Conservation (phyloP, 306 rosid species). For the Vigna unguiculata region DNA sequence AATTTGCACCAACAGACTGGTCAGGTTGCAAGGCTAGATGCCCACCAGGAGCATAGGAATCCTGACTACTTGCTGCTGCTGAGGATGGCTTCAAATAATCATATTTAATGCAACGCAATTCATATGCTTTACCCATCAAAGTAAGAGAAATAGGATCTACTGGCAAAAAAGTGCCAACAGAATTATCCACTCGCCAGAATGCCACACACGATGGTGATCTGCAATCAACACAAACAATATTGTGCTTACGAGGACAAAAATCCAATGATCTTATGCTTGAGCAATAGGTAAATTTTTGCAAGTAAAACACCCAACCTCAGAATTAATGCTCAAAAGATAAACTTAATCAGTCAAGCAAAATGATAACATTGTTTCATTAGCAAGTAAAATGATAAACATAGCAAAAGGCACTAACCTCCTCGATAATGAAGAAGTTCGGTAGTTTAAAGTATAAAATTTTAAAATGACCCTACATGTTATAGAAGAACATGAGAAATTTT, state of each 20-base stretch:
- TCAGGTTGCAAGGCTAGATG: conserved; percentile 52
- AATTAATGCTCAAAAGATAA: conserved; percentile 13
- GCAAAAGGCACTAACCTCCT: conserved; percentile 32
- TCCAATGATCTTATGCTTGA: conserved; percentile 30
- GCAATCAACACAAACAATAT: conserved; percentile 48
- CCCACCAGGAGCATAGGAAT: conserved; percentile 49
- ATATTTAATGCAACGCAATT: conserved; percentile 74
- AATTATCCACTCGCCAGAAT: conserved; percentile 93
- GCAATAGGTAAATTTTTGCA: conserved; percentile 16
- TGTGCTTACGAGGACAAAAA: conserved; percentile 17
- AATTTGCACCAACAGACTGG: conserved; percentile 55
- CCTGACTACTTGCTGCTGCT: conserved; percentile 46
- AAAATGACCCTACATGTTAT: not conserved
- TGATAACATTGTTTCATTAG: conserved; percentile 12
- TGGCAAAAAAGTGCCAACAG: conserved; percentile 92
- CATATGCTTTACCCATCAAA: conserved; percentile 72
- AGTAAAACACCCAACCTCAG: conserved; percentile 27
- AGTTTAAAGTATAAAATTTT: conserved; percentile 19
- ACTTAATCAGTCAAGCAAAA: conserved; percentile 23
- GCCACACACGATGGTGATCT: conserved; percentile 64
- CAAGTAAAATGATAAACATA: not conserved
- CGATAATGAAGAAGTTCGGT: conserved; percentile 1
- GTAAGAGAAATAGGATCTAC: conserved; percentile 63
- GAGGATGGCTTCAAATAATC: conserved; percentile 64
- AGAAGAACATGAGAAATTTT: conserved; percentile 35